These are phyloP conservation scores for Populus simonii DNA, from an alignment of 345 rosid genomes.

Conservation along the genomic window DNA sequence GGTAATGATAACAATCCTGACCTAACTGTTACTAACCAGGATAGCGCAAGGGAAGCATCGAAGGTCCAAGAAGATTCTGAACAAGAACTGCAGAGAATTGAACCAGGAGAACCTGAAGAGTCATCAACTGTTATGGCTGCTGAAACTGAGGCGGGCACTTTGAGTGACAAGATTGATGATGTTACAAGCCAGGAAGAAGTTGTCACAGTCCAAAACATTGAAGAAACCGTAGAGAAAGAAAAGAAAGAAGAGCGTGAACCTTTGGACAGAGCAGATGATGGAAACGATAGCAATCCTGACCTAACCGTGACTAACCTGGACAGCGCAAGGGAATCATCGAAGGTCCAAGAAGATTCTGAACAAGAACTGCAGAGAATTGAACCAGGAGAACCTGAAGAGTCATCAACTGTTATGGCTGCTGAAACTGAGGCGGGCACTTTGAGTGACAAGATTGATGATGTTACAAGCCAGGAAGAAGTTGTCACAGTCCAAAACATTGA, in stretches of 20 bases:
- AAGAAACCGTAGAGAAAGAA: constrained; percentile 7
- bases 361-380: neutral
- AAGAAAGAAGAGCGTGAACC: neutral
- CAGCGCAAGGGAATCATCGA: neutral
- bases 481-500: constrained; percentile 9
- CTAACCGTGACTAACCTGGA: neutral
- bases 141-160: neutral
- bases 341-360: too few species aligned
- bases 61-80: too few species aligned
- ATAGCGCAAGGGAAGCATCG: neutral
- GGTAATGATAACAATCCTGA: neutral
- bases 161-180: neutral
- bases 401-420: neutral
- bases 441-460: constrained; percentile 1
- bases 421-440: neutral
- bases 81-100: neutral
- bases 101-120: constrained; percentile 7
- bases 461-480: neutral
- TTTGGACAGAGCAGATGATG: neutral
- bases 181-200: neutral
- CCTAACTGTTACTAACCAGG: neutral
- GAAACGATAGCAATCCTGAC: neutral
- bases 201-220: constrained; percentile 4
- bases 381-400: neutral
- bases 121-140: neutral